Base-by-base conservation (phyloP, 2,329 filamentous ascomycete species). In the Cladosporium sp. region DNA sequence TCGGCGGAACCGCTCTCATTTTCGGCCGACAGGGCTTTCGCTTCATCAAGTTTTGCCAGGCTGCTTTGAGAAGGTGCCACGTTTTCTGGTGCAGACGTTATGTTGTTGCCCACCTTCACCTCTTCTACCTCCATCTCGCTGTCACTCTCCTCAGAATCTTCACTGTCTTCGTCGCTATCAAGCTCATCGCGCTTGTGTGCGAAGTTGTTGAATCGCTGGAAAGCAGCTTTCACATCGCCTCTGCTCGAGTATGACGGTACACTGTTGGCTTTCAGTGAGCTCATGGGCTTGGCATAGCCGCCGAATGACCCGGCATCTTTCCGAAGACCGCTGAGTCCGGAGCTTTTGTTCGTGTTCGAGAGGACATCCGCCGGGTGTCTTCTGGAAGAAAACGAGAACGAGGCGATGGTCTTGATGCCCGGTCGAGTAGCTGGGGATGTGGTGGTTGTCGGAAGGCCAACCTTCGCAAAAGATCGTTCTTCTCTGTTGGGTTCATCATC, bases 191-290 rank as follows among this genome's bases (percentile, higher is more conserved):
- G 45, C 3, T 51, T 50, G 4, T 49, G 49, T 7, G 55, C 38
- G 19, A 56, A 54, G 4, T 51, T 43, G 29, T 52, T 42, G 43
- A 57, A 57, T 18, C 54, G 54, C 8, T 47, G 18, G 35, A 56
- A 57, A 7, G 52, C 54, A 27, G 39, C 51, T 22, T 39, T 32
- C 8, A 38, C 35, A 30, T 53, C 51, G 6, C 32, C 30, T 16
- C 12, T 40, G 12, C 42, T 39, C 11, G 46, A 43, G 18, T 46
- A 40, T 3, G 51, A 50, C 3, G 51, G 51, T 7, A 53, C 46
- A 29, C 41, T 46, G 20, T 29, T 52, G 5, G 43, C 50, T 27
- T 40, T 40, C 32, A 27, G 11, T 15, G 42, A 30, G 16, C 32
- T 42, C 25, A 52, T 33, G 8, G 30, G 35, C n/a, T 45, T 52